Evolutionary conservation across 805 yeast species (phyloP).

Genomic region (Priceomyces fermenticarens): DNA sequence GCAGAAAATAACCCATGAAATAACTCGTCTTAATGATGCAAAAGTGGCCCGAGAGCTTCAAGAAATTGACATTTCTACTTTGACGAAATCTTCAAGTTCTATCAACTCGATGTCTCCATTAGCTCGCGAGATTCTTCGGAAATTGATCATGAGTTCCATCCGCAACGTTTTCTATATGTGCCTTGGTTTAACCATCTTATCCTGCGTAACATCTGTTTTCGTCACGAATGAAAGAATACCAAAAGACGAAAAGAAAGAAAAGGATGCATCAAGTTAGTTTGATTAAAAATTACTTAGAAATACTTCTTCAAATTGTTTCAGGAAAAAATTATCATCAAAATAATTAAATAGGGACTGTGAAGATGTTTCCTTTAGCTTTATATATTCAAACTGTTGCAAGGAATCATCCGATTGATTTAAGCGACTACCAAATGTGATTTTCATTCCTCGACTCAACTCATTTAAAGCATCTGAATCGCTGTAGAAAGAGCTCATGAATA

Average conservation of each 20-base stretch:
- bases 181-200: conserved; percentile 17
- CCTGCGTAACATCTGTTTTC: conserved; percentile 27
- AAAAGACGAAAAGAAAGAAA: neutral
- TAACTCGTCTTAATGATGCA: neutral
- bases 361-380: neutral
- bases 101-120: conserved; percentile 11
- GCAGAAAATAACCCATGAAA: neutral
- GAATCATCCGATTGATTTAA: neutral
- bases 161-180: conserved; percentile 32
- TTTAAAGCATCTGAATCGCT: neutral
- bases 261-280: too few relatives aligned
- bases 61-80: neutral
- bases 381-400: neutral
- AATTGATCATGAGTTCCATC: conserved; percentile 25
- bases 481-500: neutral
- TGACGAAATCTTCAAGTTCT: conserved; percentile 8
- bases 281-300: neutral
- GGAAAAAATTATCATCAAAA: neutral
- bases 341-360: neutral
- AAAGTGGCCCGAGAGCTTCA: neutral
- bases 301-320: neutral
- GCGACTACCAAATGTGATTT: neutral
- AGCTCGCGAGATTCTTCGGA: conserved; percentile 13
- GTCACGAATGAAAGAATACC: conserved; percentile 33
- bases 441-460: neutral